Base-by-base conservation (phyloP, 768 basidiomycete species). In the Coprinopsis sp. region DNA sequence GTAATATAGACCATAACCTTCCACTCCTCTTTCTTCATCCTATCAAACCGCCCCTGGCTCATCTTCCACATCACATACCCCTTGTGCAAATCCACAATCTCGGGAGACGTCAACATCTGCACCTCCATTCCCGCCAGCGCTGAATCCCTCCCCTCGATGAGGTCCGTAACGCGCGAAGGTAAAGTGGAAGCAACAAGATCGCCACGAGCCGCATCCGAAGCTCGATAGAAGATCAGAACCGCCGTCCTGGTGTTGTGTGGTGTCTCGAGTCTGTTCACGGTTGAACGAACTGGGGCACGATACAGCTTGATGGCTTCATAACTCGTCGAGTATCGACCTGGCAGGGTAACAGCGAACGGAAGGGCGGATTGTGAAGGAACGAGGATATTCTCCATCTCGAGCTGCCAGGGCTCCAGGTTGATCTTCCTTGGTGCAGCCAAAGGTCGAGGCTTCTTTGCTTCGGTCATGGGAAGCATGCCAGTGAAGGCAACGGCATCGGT, bases 21-120 rank as follows among this genome's bases (percentile, higher is more conserved):
- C 55, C 54, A 57, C 4, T 42, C 41, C 37, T 58, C 55, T 19
- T 33, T 36, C 46, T 45, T 57, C 54, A 52, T 56, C 37, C 42
- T 63, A 41, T 49, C 46, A 33, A 50, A 51, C 52, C 57, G 56
- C 44, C 40, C 33, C 51, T 48, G 51, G 11, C 51, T 52, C 50
- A 57, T 52, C 43, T 51, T 56, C 58, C 58, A 59, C 14, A 48
- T 40, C 2, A 57, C 39, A 14, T 44, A 44, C 21, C 49, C 48
- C 18, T 42, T 36, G 3, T 33, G 33, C 23, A 54, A 18, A 33
- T 59, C 53, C 30, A 54, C 39, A 25, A n/a, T 31, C 37, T 56
- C 55, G 19, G 42, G 53, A 10, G 41, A 23, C 27, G 54, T 30
- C 14, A 54, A 13, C 13, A 59, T 49, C 38, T 59, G 58, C 11